Evolutionary conservation across 2,329 filamentous ascomycete species (phyloP), one percentile per base, ranked within the genome.

Genomic region (Fusarium sp.): DNA sequence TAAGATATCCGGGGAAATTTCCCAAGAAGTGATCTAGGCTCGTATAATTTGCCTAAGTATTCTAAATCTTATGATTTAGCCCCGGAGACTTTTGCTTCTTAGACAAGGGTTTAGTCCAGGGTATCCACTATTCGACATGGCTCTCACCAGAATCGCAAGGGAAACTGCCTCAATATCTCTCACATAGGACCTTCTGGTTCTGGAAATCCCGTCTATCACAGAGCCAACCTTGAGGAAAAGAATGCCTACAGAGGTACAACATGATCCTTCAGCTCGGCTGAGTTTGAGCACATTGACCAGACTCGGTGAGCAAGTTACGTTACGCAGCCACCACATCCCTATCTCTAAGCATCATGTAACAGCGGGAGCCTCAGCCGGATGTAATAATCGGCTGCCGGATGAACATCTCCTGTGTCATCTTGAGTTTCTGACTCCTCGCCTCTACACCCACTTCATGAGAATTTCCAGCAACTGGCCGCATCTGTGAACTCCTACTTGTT

Each of bases 81-180:
- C 34, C 12, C 25, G 43, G 43, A 9, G 20, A 9, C 11, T 52
- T 9, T 34, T 8, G 10, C 40, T 16, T 9, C 16, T 38, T 25
- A n/a, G 6, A 18, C 49, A 52, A 16, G 49, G 32, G 49, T 40
- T 40, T 6, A 24, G 16, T 10, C 22, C 2, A 27, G 8, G 11
- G 8, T 52, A 42, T 43, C 50, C 50, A 52, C 50, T 40, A 52
- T 52, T 27, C 11, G 12, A 40, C 49, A 52, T 27, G 49, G 49
- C 49, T 20, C 11, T 24, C 25, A 8, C 7, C 8, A 42, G 12
- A 52, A 20, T 16, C 16, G 5, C 16, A 38, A 16, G 5, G 25
- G 38, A 62, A 62, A 62, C 57, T 15, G 18, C 27, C 59, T 40
- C 59, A 62, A 53, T 61, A 24, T 27, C 57, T 18, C 59, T 62